Base-by-base conservation (phyloP, 1,139 yeast species). In the Meyerozyma athensensis region DNA sequence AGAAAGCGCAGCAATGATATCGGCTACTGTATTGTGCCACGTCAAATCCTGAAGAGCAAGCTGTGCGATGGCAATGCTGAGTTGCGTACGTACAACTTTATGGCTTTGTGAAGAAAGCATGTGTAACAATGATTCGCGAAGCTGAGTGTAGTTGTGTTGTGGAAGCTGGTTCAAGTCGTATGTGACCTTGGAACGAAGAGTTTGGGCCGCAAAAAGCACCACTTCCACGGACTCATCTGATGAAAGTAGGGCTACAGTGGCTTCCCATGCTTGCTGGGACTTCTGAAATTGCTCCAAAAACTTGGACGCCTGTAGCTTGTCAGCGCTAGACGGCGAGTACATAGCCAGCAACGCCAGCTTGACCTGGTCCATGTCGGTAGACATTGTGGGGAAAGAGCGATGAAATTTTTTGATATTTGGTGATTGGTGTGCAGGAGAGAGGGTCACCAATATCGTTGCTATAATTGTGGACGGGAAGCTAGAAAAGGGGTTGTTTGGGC, bases 121-220 rank as follows among this genome's bases (percentile, higher is more conserved):
- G 24, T 70, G 69, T 17, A 84, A 60, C 32, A 89, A 54, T 4
- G 87, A 76, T 38, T 74, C 74, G 52, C 85, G 84, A 46, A 94
- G 65, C 12, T 69, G 72, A 26, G 61, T 52, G 35, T 77, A 63
- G 24, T 77, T 65, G 6, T 69, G 70, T 22, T 58, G 64, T 0
- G 87, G 86, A 3, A 87, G 63, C 58, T 92, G 98, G 43, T 72
- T 69, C 46, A 90, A 68, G 61, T 92, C 97, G 57, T 86, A 90
- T 10, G 86, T 83, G 36, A 87, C 65, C 53, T 89, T 89, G 30
- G 90, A 81, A 46, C 96, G 69, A 44, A 94, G 64, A 0, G 97
- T 90, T 58, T 94, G 98, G 1, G 97, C 85, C 7, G 94, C 85
- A 65, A 94, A 92, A 49, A 92, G 66, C 30, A 46, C 48, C 34